Evolutionary conservation across 2,329 filamentous ascomycete species (phyloP), one percentile per base, ranked within the genome.

Genomic region (Aspergillus sp.): DNA sequence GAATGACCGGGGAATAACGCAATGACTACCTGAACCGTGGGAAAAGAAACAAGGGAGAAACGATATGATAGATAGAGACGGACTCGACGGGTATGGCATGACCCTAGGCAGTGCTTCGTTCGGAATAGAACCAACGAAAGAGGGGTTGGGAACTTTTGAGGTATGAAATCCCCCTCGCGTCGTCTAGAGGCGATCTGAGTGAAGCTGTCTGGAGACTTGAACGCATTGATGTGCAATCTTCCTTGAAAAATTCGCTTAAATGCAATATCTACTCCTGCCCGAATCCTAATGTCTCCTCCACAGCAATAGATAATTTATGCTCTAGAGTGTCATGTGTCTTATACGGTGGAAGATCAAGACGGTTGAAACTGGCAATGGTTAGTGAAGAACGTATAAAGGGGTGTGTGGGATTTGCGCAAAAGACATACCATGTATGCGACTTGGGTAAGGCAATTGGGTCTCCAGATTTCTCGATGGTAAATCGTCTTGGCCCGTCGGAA

Each of bases 241-340:
- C 39, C 55, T 50, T 14, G 35, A n/a, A 48, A 53, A 41, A 50
- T 43, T 21, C 37, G 17, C 39, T 50, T 41, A 33, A 49, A 52
- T 59, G 47, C 19, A 51, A 21, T 40, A 23, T 70, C 72, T 91
- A 99, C 80, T 99, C 95, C 80, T 99, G 95, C 64, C 95, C 95
- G 74, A 99, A 99, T 62, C 95, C 95, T 82, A 99, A 93, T 0
- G 95, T 99, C 80, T 99, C 95, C 79, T 99, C 95, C 55, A 99
- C 95, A 24, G 95, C 95, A 77, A 96, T 96, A 6, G 93, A 95
- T 68, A 99, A 82, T 79, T 99, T 99, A 71, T 88, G 82, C 73
- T 93, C 89, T 65, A 99, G 82, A 67, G 85, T 86, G 62, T 98
- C 93, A 68, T 93, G 84, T 21, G 83, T 86, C 81, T 97, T 98